Evolutionary conservation across 1,284 basidiomycete species (phyloP), one percentile per base, ranked within the genome.

Genomic region (Apiotrichum porosum): DNA sequence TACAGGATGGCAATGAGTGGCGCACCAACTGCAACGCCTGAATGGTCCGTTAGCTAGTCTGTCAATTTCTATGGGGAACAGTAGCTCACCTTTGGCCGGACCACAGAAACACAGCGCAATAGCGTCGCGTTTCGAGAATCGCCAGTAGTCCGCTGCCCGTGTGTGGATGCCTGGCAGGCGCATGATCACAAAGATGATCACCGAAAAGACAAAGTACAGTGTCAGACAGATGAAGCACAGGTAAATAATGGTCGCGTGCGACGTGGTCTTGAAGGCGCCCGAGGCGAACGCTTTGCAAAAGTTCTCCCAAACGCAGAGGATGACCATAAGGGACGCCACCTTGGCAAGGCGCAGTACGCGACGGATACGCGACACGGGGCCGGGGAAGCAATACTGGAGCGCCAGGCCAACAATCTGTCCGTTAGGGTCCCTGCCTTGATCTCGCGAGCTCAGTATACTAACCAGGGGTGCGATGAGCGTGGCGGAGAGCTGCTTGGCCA

Each of bases 261-360:
- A 54, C 12, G 68, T 49, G 5, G 51, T 51, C 23, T 63, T 34
- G 40, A 72, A 68, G 0, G 65, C 61, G 10, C 57, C 51, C 0
- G 60, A 61, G 44, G 63, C 57, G 49, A 72, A 71, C 0, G 68
- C 66, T 13, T 57, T 64, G 23, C 60, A 66, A 50, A 72, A 72
- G 5, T 61, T 39, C 35, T 50, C 42, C 48, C 48, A 50, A 9
- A 50, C 48, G 26, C 48, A 44, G 17, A 50, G 42, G 8, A 34
- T 41, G 6, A 43, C 45, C 13, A 50, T 34, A 32, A 50, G 19
- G 9, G 24, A 28, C 10, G 48, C 48, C 5, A 50, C 42, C 34
- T 45, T 45, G 42, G 34, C 43, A 22, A 50, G 38, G 15, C 40
- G 42, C 1, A 45, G 39, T 0, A 8, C 15, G 2, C 21, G 9